These are phyloP conservation scores for Mortierella antarctica DNA, from an alignment of 192 early-diverging fungal species.

Conservation along the genomic window DNA sequence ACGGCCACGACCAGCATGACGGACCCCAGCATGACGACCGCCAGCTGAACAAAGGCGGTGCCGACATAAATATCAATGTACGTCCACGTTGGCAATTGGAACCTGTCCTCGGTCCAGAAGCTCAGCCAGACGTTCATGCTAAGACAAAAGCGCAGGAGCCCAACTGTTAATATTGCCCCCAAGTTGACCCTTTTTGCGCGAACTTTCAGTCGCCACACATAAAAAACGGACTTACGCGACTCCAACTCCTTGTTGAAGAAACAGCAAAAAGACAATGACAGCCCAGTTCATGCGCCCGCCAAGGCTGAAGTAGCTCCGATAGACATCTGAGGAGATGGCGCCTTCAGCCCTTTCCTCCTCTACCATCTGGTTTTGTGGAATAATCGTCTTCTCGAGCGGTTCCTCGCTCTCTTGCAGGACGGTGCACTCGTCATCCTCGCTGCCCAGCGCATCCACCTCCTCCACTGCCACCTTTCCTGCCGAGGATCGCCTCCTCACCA, in stretches of 20 bases:
- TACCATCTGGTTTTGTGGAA: constrained; percentile 19
- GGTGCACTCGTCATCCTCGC: constrained; percentile 31
- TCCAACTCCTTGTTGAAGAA: constrained; percentile 32
- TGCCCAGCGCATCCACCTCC: constrained; percentile 6
- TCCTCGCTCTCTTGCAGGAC: constrained; percentile 16
- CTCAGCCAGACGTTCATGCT: constrained; percentile 52
- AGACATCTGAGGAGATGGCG: constrained; percentile 25
- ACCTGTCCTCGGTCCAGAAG: constrained; percentile 30
- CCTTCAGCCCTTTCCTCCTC: constrained; percentile 34
- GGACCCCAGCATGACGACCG: constrained; percentile 33
- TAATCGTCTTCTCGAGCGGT: constrained; percentile 5
- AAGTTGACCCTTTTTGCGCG: not conserved
- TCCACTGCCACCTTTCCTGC: not conserved
- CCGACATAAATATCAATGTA: constrained; percentile 48
- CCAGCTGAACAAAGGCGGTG: constrained; percentile 27
- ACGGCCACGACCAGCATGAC: constrained; percentile 27
- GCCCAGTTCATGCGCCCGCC: constrained; percentile 22
- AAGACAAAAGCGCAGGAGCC: not conserved
- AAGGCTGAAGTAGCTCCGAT: constrained; percentile 25
- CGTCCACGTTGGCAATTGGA: constrained; percentile 28
- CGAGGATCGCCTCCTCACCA: constrained; percentile 9
- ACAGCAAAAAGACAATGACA: constrained; percentile 16
- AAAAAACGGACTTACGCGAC: constrained; percentile 19
- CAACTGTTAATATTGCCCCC: not conserved
- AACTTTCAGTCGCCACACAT: not conserved